Evolutionary conservation across 768 basidiomycete genomes (phyloP), one percentile per base, ranked within the genome.

Genomic region (Polyporus arcularius): DNA sequence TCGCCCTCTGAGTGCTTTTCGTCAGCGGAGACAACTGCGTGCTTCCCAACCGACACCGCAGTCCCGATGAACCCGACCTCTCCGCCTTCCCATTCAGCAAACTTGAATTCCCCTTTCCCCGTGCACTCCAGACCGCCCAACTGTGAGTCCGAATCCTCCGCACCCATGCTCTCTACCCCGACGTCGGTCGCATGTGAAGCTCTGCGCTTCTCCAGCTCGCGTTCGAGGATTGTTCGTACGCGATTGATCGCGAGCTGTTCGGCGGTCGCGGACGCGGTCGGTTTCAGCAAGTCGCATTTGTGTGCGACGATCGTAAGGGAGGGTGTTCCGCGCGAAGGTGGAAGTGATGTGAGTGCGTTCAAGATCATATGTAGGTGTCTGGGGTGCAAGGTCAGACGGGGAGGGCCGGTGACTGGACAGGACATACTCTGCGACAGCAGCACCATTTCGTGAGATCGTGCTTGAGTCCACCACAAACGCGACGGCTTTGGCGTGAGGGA

Each of bases 51-150:
- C 10, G 53, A 68, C 8, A 82, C 78, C 58, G 81, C 88, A 0
- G 85, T 87, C 30, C 84, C 88, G 38, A 87, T 61, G 66, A 92
- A 89, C 1, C 77, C 70, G 18, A 92, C 76, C n/a, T 91, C 86
- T 8, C 92, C 92, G 2, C 90, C 92, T 65, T 93, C 92, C 92
- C 92, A 94, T 45, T 88, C 85, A 3, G 79, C 80, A 67, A 94
- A 94, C 65, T 78, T 86, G 78, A 94, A 94, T 18, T 75, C 63
- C 0, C 80, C 81, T 14, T 79, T 81, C 30, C 78, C 77, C 55
- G 74, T 80, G 68, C 88, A 90, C 51, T 93, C 90, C 56, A 94
- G 72, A 0, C 92, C 91, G 39, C 88, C 90, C 74, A 89, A 74
- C 53, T 90, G 89, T 4, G 82, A 76, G 21, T 72, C 73, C 21